Percentiles rank a stretch among this genome's conserved stretches.
These are phyloP conservation scores for Diaporthe amygdali DNA, from an alignment of 2,329 filamentous ascomycete species.

Conservation along the genomic window DNA sequence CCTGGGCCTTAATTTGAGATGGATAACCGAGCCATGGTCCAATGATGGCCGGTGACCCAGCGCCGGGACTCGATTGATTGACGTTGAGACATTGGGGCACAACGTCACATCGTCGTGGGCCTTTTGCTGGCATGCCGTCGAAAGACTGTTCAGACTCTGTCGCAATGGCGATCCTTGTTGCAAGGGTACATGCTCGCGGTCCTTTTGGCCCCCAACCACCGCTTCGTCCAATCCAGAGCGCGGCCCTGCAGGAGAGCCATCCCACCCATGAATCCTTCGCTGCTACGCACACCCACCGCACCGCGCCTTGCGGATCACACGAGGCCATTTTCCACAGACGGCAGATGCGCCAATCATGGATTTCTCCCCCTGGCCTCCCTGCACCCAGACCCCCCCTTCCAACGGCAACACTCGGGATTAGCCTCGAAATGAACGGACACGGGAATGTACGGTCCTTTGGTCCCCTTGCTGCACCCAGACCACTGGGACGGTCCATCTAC, in stretches of 20 bases:
- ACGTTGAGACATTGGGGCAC: slow-evolving; percentile 5
- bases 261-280: neutral
- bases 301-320: slow-evolving; percentile 3
- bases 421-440: neutral
- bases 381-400: slow-evolving; percentile 9
- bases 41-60: neutral
- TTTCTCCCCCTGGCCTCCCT: neutral
- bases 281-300: neutral
- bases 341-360: neutral
- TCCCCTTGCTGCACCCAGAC: neutral
- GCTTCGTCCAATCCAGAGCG: neutral
- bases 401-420: neutral
- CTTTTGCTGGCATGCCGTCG: neutral
- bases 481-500: neutral
- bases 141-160: neutral
- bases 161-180: neutral
- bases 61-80: neutral
- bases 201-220: slow-evolving; percentile 16
- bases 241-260: neutral
- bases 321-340: neutral
- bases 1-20: slow-evolving; percentile 7
- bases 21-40: neutral
- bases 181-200: slow-evolving; percentile 9
- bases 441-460: slow-evolving; percentile 17
- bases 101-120: neutral